phyloP scores from a whole-genome alignment of 441 rosid species.

The Bocquillonia castaneifolia region DNA sequence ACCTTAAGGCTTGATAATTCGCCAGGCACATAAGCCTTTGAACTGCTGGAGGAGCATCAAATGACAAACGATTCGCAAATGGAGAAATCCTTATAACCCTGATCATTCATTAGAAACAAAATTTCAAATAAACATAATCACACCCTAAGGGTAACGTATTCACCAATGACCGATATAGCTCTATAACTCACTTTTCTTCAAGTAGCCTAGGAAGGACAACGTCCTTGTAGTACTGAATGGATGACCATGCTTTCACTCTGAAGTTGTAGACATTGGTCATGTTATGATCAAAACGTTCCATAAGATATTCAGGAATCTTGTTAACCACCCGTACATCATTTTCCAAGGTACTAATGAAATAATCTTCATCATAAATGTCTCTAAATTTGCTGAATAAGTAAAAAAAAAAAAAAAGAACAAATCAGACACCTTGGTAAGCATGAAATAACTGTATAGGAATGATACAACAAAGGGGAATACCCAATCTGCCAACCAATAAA shows the following conservation, averaged over 20 bases:
- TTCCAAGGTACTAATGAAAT: conserved; percentile 60
- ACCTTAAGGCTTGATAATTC: conserved; percentile 84
- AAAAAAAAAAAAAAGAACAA: conserved; percentile 18
- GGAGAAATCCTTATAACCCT: conserved; percentile 99
- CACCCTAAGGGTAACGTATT: not conserved
- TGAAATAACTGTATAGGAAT: not conserved
- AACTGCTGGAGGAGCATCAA: conserved; percentile 89
- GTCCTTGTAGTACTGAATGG: conserved; percentile 79
- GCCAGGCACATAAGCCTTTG: conserved; percentile 95
- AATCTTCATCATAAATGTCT: conserved; percentile 90
- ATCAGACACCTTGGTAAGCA: conserved; percentile 17
- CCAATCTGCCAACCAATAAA: not conserved
- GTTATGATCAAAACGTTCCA: conserved; percentile 94
- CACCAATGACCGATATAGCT: conserved; percentile 11
- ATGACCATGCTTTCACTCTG: conserved; percentile 97
- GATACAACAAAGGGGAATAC: not conserved
- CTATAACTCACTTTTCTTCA: conserved; percentile 91
- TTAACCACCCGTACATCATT: conserved; percentile 82
- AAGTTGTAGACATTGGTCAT: conserved; percentile 93
- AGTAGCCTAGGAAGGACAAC: conserved; percentile 82
- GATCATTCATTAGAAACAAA: conserved; percentile 30
- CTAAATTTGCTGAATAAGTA: conserved; percentile 71
- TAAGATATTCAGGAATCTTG: conserved; percentile 75
- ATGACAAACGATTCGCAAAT: conserved; percentile 95
- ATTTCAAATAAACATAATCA: conserved; percentile 9